Evolutionary conservation across 768 basidiomycete species (phyloP).

Genomic region (Harrya chromipes): DNA sequence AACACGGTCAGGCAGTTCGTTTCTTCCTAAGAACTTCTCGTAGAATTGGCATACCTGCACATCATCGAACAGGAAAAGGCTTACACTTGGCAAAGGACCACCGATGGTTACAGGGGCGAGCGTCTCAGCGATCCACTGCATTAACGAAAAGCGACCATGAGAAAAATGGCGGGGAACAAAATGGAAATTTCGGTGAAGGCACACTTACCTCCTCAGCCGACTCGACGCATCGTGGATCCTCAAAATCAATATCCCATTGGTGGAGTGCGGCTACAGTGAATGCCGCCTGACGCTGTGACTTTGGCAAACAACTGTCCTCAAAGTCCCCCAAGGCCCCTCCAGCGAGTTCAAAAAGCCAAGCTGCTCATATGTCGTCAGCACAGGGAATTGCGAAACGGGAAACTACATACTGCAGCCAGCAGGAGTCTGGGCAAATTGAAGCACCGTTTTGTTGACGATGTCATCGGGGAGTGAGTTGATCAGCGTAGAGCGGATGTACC

Average conservation of each 20-base stretch:
- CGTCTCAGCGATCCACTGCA: constrained; percentile 76
- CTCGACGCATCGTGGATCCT: constrained; percentile 76
- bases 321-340: constrained; percentile 77
- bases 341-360: constrained; percentile 90
- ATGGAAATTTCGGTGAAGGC: background rate
- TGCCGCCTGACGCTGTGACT: constrained; percentile 70
- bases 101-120: constrained; percentile 70
- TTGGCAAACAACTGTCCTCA: constrained; percentile 72
- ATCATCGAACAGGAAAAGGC: constrained; percentile 31
- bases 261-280: constrained; percentile 90
- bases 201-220: constrained; percentile 73
- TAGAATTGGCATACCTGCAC: constrained; percentile 16
- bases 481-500: constrained; percentile 88
- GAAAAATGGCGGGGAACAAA: background rate
- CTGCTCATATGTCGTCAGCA: constrained; percentile 35
- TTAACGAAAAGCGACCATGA: constrained; percentile 7
- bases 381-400: background rate
- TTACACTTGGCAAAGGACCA: constrained; percentile 81
- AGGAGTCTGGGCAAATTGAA: constrained; percentile 78
- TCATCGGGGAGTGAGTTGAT: constrained; percentile 85
- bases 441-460: constrained; percentile 77
- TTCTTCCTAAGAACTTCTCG: constrained; percentile 69
- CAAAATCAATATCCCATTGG: constrained; percentile 85
- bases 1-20: constrained; percentile 59
- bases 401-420: constrained; percentile 81